Conservation (phyloP, 805 yeast species). For the Ogataea haglerorum region DNA sequence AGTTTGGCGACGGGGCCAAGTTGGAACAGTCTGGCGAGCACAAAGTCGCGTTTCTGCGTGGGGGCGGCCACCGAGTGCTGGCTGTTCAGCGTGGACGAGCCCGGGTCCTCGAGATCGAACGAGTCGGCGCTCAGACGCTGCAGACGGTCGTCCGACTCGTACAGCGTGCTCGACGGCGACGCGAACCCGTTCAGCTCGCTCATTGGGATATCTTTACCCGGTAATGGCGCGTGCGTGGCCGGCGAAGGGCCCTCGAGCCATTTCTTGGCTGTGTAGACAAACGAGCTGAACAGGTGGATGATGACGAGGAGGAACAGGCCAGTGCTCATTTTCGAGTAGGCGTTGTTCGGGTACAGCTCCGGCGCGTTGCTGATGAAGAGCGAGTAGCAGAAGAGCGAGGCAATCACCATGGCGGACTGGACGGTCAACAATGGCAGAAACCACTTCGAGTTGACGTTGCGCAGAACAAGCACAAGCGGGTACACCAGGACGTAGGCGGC, state of each 20-base stretch:
- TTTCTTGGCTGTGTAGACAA: constrained; percentile 44
- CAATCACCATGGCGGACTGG: constrained; percentile 43
- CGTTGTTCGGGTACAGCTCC: constrained; percentile 70
- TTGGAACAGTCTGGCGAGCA: constrained; percentile 36
- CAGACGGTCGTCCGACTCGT: constrained; percentile 28
- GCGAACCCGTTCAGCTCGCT: constrained; percentile 18
- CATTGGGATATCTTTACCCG: constrained; percentile 28
- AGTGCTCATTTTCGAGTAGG: constrained; percentile 63
- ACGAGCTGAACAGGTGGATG: constrained; percentile 53
- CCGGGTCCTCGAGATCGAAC: constrained; percentile 23
- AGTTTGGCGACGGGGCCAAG: constrained; percentile 17
- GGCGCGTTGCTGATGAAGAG: constrained; percentile 60
- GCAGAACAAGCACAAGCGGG: constrained; percentile 65
- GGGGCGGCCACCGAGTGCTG: background rate
- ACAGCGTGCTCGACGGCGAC: constrained; percentile 37
- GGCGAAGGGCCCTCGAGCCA: constrained; percentile 34
- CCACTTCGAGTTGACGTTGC: constrained; percentile 56
- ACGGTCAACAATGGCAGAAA: constrained; percentile 53
- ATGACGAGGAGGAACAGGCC: constrained; percentile 52
- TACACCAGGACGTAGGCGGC: constrained; percentile 51
- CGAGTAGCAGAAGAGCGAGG: constrained; percentile 53
- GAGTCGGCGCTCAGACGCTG: constrained; percentile 19
- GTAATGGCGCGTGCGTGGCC: constrained; percentile 11
- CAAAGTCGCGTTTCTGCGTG: constrained; percentile 31
- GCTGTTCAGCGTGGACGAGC: constrained; percentile 3